These are phyloP conservation scores for Groenewaldozyma auringiensis DNA, from an alignment of 1,139 yeast genomes.

Conservation along the genomic window DNA sequence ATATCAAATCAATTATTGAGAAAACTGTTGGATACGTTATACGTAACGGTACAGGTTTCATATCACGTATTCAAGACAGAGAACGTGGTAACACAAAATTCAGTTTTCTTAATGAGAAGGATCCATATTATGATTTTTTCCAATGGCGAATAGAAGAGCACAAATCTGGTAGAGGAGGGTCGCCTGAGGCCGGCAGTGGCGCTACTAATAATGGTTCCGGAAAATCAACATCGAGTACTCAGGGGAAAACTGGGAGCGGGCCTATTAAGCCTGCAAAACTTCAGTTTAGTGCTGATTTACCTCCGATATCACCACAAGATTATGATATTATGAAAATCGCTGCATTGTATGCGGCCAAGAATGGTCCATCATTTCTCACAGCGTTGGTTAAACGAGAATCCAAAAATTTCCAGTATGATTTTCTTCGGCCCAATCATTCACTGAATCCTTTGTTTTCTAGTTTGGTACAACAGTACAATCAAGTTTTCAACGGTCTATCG, in stretches of 20 bases:
- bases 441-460: constrained; percentile 45
- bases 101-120: constrained; percentile 47
- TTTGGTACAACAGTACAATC: constrained; percentile 51
- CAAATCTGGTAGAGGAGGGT: constrained; percentile 19
- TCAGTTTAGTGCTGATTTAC: constrained; percentile 43
- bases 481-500: constrained; percentile 26
- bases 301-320: constrained; percentile 56
- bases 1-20: constrained; percentile 47
- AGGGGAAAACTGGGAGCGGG: constrained; percentile 7
- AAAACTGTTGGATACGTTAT: constrained; percentile 67
- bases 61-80: constrained; percentile 44
- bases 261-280: constrained; percentile 35
- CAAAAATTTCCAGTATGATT: constrained; percentile 57
- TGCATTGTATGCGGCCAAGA: constrained; percentile 57
- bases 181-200: constrained; percentile 7
- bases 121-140: constrained; percentile 55
- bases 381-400: constrained; percentile 36
- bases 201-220: constrained; percentile 6
- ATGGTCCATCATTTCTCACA: constrained; percentile 43
- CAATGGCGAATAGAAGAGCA: constrained; percentile 33
- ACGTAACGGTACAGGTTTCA: constrained; percentile 58
- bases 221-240: constrained; percentile 8
- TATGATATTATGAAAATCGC: constrained; percentile 61
- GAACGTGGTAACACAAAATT: constrained; percentile 50
- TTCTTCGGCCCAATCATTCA: constrained; percentile 55